Evolutionary conservation across 768 basidiomycete genomes (phyloP).

Genomic region (Podaxis sp.): DNA sequence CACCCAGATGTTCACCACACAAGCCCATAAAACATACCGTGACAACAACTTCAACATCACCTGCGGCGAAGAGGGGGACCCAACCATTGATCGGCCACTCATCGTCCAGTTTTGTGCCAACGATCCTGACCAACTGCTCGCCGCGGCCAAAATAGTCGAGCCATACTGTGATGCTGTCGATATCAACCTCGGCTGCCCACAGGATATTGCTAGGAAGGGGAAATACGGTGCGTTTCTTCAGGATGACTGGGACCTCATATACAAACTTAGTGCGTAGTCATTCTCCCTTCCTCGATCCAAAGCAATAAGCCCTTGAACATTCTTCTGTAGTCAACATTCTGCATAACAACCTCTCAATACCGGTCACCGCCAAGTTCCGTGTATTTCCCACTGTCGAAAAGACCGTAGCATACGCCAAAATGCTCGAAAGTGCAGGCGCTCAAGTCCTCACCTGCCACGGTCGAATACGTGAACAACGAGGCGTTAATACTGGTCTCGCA

Average conservation of each 20-base stretch:
- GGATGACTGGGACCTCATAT: constrained; percentile 93
- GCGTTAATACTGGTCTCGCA: constrained; percentile 80
- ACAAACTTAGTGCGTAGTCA: constrained; percentile 60
- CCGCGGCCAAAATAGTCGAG: constrained; percentile 75
- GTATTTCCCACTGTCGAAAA: constrained; percentile 83
- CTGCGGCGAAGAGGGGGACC: constrained; percentile 80
- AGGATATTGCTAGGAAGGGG: constrained; percentile 89
- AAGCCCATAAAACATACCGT: constrained; percentile 51
- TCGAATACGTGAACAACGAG: constrained; percentile 87
- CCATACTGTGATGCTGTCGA: constrained; percentile 89
- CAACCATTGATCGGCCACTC: constrained; percentile 72
- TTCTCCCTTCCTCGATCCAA: background rate
- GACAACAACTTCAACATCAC: constrained; percentile 66
- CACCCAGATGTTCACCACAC: constrained; percentile 60
- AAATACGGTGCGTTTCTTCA: constrained; percentile 89
- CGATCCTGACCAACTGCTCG: constrained; percentile 73
- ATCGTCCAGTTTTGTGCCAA: constrained; percentile 96
- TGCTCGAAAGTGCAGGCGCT: constrained; percentile 94
- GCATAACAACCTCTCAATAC: constrained; percentile 81
- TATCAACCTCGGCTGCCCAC: constrained; percentile 92
- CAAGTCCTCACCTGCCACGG: constrained; percentile 96
- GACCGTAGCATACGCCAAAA: constrained; percentile 92
- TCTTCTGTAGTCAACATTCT: constrained; percentile 70
- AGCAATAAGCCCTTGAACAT: background rate
- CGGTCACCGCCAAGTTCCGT: constrained; percentile 96